A percentile compares a stretch with the other conserved stretches of the same genome.
phyloP scores from a whole-genome alignment of 129 eudicot genomes.

The Kitagawia praeruptora region DNA sequence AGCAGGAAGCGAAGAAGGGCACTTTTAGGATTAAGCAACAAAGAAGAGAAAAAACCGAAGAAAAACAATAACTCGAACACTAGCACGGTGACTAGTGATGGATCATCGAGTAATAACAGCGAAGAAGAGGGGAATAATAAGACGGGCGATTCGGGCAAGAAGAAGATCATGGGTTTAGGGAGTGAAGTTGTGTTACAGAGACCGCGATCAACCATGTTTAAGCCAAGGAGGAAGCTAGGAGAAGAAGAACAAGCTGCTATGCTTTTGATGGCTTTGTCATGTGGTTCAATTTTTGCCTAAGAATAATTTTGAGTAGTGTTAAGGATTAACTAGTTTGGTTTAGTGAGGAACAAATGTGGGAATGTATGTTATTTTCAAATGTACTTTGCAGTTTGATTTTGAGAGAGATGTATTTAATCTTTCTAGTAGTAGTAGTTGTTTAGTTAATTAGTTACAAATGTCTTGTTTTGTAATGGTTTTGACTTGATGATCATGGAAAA shows the following conservation, averaged over 20 bases:
- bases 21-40: constrained; percentile 40
- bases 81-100: constrained; percentile 8
- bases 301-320: neutral
- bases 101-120: constrained; percentile 30
- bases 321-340: neutral
- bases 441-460: neutral
- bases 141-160: constrained; percentile 44
- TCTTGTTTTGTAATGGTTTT: neutral
- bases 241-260: constrained; percentile 93
- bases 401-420: neutral
- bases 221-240: constrained; percentile 52
- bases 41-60: constrained; percentile 57
- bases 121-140: constrained; percentile 15
- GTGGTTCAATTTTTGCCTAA: constrained; percentile 75
- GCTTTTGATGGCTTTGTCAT: constrained; percentile 80
- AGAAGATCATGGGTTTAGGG: constrained; percentile 42
- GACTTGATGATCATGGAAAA: neutral
- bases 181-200: constrained; percentile 70
- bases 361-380: constrained; percentile 6
- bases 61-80: constrained; percentile 16
- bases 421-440: neutral
- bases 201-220: constrained; percentile 63
- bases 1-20: constrained; percentile 91
- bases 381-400: constrained; percentile 15
- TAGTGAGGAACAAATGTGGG: constrained; percentile 9